Conservation (phyloP, 2,329 filamentous ascomycete species). For the Fusarium concolor region DNA sequence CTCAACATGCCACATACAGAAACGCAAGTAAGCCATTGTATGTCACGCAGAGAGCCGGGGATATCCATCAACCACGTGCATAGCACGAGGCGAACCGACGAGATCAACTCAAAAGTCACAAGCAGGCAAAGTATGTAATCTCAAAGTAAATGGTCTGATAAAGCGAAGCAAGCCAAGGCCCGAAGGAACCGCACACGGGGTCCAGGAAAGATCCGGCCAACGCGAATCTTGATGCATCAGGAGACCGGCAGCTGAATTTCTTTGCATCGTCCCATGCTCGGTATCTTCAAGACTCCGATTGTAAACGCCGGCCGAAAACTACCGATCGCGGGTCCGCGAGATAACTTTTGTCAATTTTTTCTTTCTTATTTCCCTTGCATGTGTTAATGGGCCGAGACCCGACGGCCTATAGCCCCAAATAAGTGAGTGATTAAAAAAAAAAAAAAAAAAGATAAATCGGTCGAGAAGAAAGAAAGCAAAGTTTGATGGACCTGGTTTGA, state of each 20-base stretch:
- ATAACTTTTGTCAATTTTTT: neutral
- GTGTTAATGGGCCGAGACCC: constrained; percentile 6
- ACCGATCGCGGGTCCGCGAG: constrained; percentile 36
- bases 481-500: constrained; percentile 5
- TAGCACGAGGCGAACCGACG: constrained; percentile 16
- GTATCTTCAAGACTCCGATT: constrained; percentile 20
- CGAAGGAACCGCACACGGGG: constrained; percentile 2
- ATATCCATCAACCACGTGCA: constrained; percentile 16
- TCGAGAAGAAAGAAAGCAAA: constrained; percentile 23
- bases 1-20: neutral
- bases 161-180: constrained; percentile 4
- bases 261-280: constrained; percentile 35
- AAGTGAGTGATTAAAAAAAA: constrained; percentile 28
- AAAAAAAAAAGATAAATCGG: neutral
- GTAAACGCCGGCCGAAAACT: constrained; percentile 42
- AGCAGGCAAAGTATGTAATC: neutral
- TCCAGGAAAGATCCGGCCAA: constrained; percentile 30
- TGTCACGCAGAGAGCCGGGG: constrained; percentile 21
- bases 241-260: constrained; percentile 30
- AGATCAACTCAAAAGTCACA: neutral
- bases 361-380: neutral
- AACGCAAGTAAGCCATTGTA: neutral
- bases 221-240: constrained; percentile 18
- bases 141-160: neutral
- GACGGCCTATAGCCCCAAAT: neutral